phyloP scores from a whole-genome alignment of 108 stramenopile species.

The Aurantiochytrium sp. region DNA sequence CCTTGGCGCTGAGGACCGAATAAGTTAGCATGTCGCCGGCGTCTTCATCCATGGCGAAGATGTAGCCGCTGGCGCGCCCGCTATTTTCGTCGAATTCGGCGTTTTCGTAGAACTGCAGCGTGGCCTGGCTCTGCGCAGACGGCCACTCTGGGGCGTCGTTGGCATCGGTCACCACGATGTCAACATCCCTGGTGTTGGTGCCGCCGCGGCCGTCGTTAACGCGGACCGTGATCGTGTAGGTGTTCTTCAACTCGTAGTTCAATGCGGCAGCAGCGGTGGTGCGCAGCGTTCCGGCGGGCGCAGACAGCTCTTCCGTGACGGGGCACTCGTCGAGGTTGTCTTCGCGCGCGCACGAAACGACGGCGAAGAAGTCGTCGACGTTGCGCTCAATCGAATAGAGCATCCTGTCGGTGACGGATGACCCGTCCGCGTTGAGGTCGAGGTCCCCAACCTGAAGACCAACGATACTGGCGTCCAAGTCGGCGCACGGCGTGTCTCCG shows the following conservation, averaged over 20 bases:
- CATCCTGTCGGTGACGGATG: not conserved
- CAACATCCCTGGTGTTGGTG: not conserved
- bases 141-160: not conserved
- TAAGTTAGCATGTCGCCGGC: not conserved
- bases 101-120: no score
- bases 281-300: not conserved
- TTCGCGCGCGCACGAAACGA: not conserved
- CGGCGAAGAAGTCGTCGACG: not conserved
- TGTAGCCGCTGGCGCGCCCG: not conserved
- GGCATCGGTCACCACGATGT: not conserved
- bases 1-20: not conserved
- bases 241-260: not conserved
- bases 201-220: slow-evolving; percentile 1
- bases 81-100: not conserved
- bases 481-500: not conserved
- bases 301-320: not conserved
- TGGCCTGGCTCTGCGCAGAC: no score
- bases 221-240: not conserved
- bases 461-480: not conserved
- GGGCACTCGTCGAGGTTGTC: not conserved
- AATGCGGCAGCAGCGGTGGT: not conserved
- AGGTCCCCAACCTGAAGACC: not conserved
- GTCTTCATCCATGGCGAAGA: not conserved
- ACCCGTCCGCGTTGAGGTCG: not conserved
- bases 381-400: not conserved